Evolutionary conservation across 306 rosid genomes (phyloP), one percentile per base, ranked within the genome.

Genomic region (Cicer cuneatum): DNA sequence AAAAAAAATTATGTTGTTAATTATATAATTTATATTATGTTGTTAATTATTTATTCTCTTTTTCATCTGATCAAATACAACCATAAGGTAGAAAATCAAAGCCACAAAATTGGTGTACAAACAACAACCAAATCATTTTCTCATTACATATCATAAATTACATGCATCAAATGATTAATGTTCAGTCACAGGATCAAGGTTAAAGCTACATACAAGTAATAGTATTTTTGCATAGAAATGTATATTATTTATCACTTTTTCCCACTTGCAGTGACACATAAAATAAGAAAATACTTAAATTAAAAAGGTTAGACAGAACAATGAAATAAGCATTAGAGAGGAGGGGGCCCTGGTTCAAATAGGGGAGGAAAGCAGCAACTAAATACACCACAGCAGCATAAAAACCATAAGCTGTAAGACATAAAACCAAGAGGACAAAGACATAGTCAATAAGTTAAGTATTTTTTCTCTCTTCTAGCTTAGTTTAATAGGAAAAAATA

Each of bases 351-450:
- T 46, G 85, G 48, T 76, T 80, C 87, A 47, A 81, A 91, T 41
- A 91, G 87, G 5, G 93, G 97, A 78, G 90, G 97, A 62, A 84
- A 84, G 69, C 97, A 91, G 75, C 90, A 78, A 42, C 75, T 84
- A 41, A 83, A 86, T 53, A 91, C 16, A 54, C 97, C 97, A 67
- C 97, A 91, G 82, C 97, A 91, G 71, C 90, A 78, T 40, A 89
- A 74, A 74, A 89, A 77, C 97, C 95, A 91, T 62, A 89, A 71
- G 78, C 97, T 91, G 90, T 59, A 87, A 10, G 1, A 73, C 2
- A 11, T 2, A 60, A 45, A 74, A 7, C 72, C 76, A 64, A 45
- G 38, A 29, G 0, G 52, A 65, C 42, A 65, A 21, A 63, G 0
- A 45, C 11, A 24, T 1, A 7, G n/a, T 78, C 74, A 59, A 38